Base-by-base conservation (phyloP, 768 basidiomycete species). In the Hypholoma fasciculare region DNA sequence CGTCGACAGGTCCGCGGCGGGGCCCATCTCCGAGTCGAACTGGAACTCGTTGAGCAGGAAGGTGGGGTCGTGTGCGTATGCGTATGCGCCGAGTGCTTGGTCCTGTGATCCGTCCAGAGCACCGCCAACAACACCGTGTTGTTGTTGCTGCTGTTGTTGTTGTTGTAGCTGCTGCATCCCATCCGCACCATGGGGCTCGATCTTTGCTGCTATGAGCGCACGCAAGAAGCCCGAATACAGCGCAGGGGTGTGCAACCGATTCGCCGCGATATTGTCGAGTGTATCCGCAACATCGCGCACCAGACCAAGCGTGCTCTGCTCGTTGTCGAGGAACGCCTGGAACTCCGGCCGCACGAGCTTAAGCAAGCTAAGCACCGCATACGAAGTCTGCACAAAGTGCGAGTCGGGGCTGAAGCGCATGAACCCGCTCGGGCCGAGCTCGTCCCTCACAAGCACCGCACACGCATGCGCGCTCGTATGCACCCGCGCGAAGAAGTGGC, bases 271-370 rank as follows among this genome's bases (percentile, higher is more conserved):
- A 12, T 76, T 80, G 60, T 94, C 92, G 23, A 98, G 82, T 0
- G 86, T 79, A 58, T 91, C 83, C 1, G 92, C 94, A 36, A 94
- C 88, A 59, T 94, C 92, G 52, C 84, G 87, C 43, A 91, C 89
- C 43, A 92, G 79, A 14, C 76, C 69, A 34, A 93, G 75, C 9
- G 87, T 90, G 54, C 83, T 82, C 53, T 87, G 83, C 66, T 93
- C 92, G 60, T 89, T 81, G 40, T 88, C 85, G 20, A 90, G 76
- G 73, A 87, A 92, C 8, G 82, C 77, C 59, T 88, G 84, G 74
- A 96, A 93, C 64, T 94, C 91, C 0, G 91, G 89, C 5, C 92
- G 87, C 36, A 95, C 81, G 46, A 94, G 82, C 92, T 98, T 98
- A 61, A 99, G 79, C 62, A 98, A 76, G 66, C 90, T 96, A 57